Conservation (phyloP, 805 yeast genomes). For the Barnettozyma wickerhamii region DNA sequence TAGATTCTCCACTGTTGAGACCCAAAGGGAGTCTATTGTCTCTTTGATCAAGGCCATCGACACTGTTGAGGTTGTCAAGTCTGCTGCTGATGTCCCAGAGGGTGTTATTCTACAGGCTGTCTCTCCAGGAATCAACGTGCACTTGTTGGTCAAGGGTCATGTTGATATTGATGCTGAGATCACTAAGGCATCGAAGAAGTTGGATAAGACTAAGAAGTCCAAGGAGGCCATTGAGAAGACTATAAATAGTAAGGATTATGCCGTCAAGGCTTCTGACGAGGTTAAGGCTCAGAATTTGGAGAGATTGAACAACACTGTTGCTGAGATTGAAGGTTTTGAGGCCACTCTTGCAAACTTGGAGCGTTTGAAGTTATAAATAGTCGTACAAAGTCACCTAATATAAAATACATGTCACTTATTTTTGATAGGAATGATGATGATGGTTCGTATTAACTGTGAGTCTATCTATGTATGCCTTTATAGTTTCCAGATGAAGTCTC, state of each 20-base stretch:
- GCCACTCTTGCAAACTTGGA: slow-evolving; percentile 83
- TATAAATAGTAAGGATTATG: slow-evolving; percentile 69
- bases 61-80: slow-evolving; percentile 58
- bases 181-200: slow-evolving; percentile 72
- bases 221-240: slow-evolving; percentile 65
- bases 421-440: too few species aligned
- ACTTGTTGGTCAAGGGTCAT: slow-evolving; percentile 89
- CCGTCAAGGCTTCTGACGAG: slow-evolving; percentile 75
- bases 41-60: slow-evolving; percentile 90
- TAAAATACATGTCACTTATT: not conserved
- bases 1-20: slow-evolving; percentile 47
- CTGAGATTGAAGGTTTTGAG: slow-evolving; percentile 88
- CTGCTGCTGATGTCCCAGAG: slow-evolving; percentile 60
- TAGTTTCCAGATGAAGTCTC: slow-evolving; percentile 57
- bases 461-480: slow-evolving; percentile 8
- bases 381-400: not conserved
- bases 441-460: too few species aligned
- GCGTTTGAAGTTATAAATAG: slow-evolving; percentile 54
- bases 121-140: slow-evolving; percentile 77
- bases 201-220: slow-evolving; percentile 57
- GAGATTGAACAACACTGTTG: slow-evolving; percentile 64
- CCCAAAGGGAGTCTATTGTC: slow-evolving; percentile 82
- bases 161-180: slow-evolving; percentile 92
- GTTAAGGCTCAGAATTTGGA: slow-evolving; percentile 74
- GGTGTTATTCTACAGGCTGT: slow-evolving; percentile 90